phyloP scores from a whole-genome alignment of 805 yeast species.

The Kazachstania bromeliacearum region DNA sequence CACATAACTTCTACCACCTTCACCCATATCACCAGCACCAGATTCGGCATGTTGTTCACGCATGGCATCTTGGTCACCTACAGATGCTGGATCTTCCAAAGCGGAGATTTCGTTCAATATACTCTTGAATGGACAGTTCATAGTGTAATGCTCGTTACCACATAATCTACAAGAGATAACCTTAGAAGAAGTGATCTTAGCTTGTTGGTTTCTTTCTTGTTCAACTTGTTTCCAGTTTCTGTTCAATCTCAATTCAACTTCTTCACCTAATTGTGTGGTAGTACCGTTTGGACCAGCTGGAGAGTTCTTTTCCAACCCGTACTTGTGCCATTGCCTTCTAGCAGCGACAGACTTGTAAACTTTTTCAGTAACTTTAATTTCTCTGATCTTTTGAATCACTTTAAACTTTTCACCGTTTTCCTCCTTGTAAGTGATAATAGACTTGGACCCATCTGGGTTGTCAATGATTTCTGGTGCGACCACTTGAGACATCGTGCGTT shows the following conservation, averaged over 20 bases:
- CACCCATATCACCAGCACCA: slow-evolving; percentile 27
- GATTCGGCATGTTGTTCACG: slow-evolving; percentile 23
- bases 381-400: slow-evolving; percentile 77
- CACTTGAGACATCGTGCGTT: slow-evolving; percentile 43
- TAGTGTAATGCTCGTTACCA: slow-evolving; percentile 88
- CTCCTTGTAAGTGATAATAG: slow-evolving; percentile 66
- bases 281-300: slow-evolving; percentile 81
- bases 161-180: slow-evolving; percentile 75
- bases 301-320: slow-evolving; percentile 66
- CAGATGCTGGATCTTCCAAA: slow-evolving; percentile 29
- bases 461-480: slow-evolving; percentile 65
- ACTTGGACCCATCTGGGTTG: slow-evolving; percentile 83
- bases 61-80: slow-evolving; percentile 25
- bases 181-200: slow-evolving; percentile 35
- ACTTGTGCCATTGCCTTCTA: slow-evolving; percentile 81
- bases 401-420: slow-evolving; percentile 79
- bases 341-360: slow-evolving; percentile 82
- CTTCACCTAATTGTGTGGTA: slow-evolving; percentile 85
- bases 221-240: slow-evolving; percentile 70
- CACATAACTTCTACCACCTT: slow-evolving; percentile 38
- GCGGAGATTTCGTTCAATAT: slow-evolving; percentile 52
- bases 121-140: slow-evolving; percentile 93
- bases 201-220: slow-evolving; percentile 52
- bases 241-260: slow-evolving; percentile 64
- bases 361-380: slow-evolving; percentile 64